Evolutionary conservation across 2,329 filamentous ascomycete genomes (phyloP), one percentile per base, ranked within the genome.

Genomic region (Penicillium crustosum): DNA sequence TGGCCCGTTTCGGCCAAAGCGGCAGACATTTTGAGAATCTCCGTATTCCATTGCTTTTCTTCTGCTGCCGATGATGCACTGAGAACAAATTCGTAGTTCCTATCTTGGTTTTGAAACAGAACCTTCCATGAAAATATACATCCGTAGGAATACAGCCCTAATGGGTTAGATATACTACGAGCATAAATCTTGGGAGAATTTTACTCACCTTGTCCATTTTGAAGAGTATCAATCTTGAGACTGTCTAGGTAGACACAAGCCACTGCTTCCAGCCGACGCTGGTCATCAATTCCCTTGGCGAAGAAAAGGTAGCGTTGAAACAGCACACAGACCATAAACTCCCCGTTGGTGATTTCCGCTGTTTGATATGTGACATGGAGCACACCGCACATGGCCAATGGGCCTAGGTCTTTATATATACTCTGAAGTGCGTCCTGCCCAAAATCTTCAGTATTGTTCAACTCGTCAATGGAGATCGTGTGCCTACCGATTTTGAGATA

Each of bases 61-160:
- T 99, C 93, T 41, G 83, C 85, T 0, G 86, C 80, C 1, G 89
- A 93, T 67, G 92, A 96, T 36, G 92, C 93, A 63, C 89, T 95
- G 77, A 96, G 82, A 41, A 97, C 86, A 17, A 96, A 76, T 74
- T 97, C 93, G 70, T 90, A 93, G 53, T 93, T 79, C 59, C 89
- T 86, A 63, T 89, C 84, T 56, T 89, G 82, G 63, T 85, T 85
- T 70, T 94, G 88, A 68, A 97, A 97, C 3, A 91, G 82, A 12
- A 97, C 69, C 72, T 97, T 99, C 93, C 93, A 97, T 1, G 92
- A 94, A 72, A 90, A 90, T 0, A 90, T 87, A 0, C 90, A 90
- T 3, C 89, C 90, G 62, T 94, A 88, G 68, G 92, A 97, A 79
- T 93, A 91, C 8, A 97, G 73, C 0, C 91, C 92, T 96, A 12